Conservation (phyloP, 169 alveolate genomes). For the Toxoplasma gondii region DNA sequence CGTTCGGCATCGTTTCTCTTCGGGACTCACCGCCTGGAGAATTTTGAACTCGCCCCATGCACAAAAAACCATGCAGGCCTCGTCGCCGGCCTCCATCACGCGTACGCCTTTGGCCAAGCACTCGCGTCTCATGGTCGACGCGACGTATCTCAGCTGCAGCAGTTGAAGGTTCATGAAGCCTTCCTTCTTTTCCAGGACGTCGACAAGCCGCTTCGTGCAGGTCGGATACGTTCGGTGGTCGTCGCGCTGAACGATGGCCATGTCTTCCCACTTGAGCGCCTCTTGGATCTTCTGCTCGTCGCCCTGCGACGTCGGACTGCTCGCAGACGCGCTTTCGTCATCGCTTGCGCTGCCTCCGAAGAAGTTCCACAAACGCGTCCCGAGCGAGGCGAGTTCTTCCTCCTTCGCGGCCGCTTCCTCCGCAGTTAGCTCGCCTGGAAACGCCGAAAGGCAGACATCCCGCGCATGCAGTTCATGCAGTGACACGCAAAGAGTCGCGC, state of each 20-base stretch:
- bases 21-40: slow-evolving; percentile 54
- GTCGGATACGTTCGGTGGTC: slow-evolving; percentile 66
- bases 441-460: neutral
- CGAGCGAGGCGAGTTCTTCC: slow-evolving; percentile 46
- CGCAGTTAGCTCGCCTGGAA: slow-evolving; percentile 66
- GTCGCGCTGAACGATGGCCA: slow-evolving; percentile 67
- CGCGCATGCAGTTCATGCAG: neutral
- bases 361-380: slow-evolving; percentile 51
- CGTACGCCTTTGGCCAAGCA: slow-evolving; percentile 8
- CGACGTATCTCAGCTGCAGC: slow-evolving; percentile 58
- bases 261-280: slow-evolving; percentile 60
- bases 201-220: slow-evolving; percentile 60
- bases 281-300: slow-evolving; percentile 45
- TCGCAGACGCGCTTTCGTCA: slow-evolving; percentile 3
- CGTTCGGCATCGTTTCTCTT: too few relatives aligned
- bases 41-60: slow-evolving; percentile 65
- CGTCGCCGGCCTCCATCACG: slow-evolving; percentile 59
- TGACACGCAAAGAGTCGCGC: too few relatives aligned
- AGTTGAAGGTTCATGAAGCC: slow-evolving; percentile 44
- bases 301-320: neutral
- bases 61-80: slow-evolving; percentile 58
- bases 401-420: slow-evolving; percentile 65
- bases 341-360: slow-evolving; percentile 53
- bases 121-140: slow-evolving; percentile 67
- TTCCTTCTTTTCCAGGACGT: slow-evolving; percentile 27